Percentiles rank a stretch among this genome's conserved stretches.
Evolutionary conservation across 106 monocot species (phyloP).

Genomic region (Gastrodia elata): DNA sequence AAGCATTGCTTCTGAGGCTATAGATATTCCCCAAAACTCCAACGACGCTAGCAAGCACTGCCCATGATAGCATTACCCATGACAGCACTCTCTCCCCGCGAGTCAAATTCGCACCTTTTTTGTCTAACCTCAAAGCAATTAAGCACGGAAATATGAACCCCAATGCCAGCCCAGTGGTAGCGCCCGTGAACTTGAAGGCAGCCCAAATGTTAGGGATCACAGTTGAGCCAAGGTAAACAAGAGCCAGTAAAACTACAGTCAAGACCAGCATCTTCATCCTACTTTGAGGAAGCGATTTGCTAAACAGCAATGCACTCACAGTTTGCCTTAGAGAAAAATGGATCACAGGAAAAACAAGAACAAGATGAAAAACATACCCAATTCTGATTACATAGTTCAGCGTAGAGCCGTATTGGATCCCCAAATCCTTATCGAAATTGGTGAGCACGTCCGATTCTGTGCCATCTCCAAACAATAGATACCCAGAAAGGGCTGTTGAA

Average conservation of each 20-base stretch:
- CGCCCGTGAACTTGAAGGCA: conserved; percentile 88
- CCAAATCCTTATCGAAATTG: conserved; percentile 65
- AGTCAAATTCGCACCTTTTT: conserved; percentile 30
- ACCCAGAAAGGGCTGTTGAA: conserved; percentile 65
- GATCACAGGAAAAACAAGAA: conserved; percentile 76
- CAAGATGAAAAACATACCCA: conserved; percentile 74
- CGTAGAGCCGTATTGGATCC: conserved; percentile 39
- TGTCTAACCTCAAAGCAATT: conserved; percentile 58
- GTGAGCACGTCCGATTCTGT: conserved; percentile 69
- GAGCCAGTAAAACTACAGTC: conserved; percentile 39
- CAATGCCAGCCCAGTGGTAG: conserved; percentile 61
- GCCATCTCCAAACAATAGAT: conserved; percentile 65
- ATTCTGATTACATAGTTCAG: conserved; percentile 67
- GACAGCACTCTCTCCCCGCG: conserved; percentile 34
- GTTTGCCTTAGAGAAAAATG: conserved; percentile 87
- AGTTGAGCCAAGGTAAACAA: conserved; percentile 68
- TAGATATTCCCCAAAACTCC: conserved; percentile 69
- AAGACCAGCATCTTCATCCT: conserved; percentile 37
- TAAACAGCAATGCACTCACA: conserved; percentile 45
- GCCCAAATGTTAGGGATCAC: conserved; percentile 83
- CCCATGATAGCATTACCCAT: conserved; percentile 55
- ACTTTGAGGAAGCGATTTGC: conserved; percentile 12
- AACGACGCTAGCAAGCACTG: conserved; percentile 46
- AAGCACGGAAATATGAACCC: conserved; percentile 84
- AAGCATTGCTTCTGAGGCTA: conserved; percentile 37